Evolutionary conservation across 306 rosid genomes (phyloP), one percentile per base, ranked within the genome.

Genomic region (Medicago arabica): DNA sequence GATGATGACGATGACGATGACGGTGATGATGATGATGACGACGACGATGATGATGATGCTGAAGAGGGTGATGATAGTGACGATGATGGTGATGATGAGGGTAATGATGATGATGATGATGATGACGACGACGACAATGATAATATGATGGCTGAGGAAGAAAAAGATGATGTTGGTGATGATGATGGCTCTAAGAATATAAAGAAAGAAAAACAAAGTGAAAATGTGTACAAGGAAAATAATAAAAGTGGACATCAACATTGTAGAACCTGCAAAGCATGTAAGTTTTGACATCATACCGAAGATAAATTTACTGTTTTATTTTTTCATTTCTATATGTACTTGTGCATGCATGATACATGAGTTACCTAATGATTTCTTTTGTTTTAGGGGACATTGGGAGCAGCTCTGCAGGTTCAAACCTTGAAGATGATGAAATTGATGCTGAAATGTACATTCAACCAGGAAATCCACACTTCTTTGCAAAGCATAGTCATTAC

Each of bases 401-500:
- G 3, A 8, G 65, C 15, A 64, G 51, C 25, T 66, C 2, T 69
- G 9, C 44, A 28, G 2, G 11, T 25, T 18, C 34, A 47, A 6
- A 23, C 11, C 16, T 59, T 34, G 23, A 57, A 12, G 43, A 19
- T 3, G 9, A 16, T 16, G 79, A 16, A 57, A 17, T 18, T 25
- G 70, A 77, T 17, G 67, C 61, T n/a, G 61, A 41, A 9, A 77
- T 59, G 38, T 77, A 18, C 60, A 28, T 77, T 39, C 54, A 77
- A n/a, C 44, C 12, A 4, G 68, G 63, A n/a, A 77, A 77, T 67
- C 71, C 79, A 10, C 39, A 13, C 57, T 82, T 77, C 15, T 3
- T 66, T 25, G 46, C 69, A 9, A 72, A 54, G 17, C 4, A 1
- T n/a, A 1, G 7, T 10, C 19, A 6, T 67, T 5, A 0, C 13